Base-by-base conservation (phyloP, 2,329 filamentous ascomycete species). In the Stagonosporopsis rhizophila region DNA sequence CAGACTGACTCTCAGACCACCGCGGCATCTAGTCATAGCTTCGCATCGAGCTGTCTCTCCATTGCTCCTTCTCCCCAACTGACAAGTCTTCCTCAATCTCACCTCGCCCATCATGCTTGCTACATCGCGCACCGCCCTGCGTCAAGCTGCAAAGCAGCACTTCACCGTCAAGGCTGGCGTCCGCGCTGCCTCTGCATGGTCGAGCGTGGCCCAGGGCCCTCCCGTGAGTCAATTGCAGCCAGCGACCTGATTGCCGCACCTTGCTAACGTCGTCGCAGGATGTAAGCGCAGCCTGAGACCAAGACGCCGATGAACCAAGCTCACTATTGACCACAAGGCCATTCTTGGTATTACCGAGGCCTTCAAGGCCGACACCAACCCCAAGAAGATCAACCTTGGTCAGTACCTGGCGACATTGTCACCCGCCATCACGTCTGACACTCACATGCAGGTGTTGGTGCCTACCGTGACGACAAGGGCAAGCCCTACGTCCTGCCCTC, bases 401-500 rank as follows among this genome's bases (percentile, higher is more conserved):
- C 81, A 73, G 84, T 64, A 12, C 14, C n/a, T n/a, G 15, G 9
- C 37, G 8, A 27, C 19, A 27, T 4, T 5, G 9, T 14, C n/a
- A 30, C 38, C 40, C 48, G 23, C 47, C 23, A 6, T 35, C 55
- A 37, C 41, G 11, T 56, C 66, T 75, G 60, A 75, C 67, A 12
- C 30, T 15, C 14, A 15, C 19, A 15, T n/a, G 9, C 60, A 91
- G 89, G 93, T 82, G 95, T 98, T 67, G 95, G 95, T 74, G 95
- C 95, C 75, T 99, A 99, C 87, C 92, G 95, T 75, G 95, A 98
- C 78, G 93, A 98, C 85, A 85, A 92, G 81, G 95, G 95, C 80
- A 97, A 98, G 86, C 95, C 95, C 60, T 98, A 94, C 79, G 94
- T 99, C 62, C 90, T 99, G 61, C 94, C 94, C 58, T 97, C 94